Conservation (phyloP, 2,329 filamentous ascomycete genomes). For the Diaporthe capsici region DNA sequence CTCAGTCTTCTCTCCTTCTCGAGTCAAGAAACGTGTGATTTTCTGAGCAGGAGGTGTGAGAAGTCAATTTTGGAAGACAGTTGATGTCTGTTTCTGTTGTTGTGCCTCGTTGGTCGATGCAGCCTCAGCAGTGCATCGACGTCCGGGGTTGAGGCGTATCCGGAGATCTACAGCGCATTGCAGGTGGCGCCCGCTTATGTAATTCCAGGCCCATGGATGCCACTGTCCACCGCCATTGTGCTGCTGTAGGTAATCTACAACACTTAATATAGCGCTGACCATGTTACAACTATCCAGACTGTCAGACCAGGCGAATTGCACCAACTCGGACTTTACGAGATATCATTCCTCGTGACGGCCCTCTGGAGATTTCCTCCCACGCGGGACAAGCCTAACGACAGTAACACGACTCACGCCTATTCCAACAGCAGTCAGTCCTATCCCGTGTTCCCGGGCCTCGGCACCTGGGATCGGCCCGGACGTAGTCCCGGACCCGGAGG, state of each 20-base stretch:
- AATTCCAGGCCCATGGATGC: constrained; percentile 2
- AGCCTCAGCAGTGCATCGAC: background rate
- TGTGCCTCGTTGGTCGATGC: background rate
- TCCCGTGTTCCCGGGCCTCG: background rate
- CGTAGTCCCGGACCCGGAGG: background rate
- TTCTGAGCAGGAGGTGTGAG: background rate
- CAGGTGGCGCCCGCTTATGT: constrained; percentile 25
- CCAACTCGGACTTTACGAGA: background rate
- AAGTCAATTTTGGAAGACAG: background rate
- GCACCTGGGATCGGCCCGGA: background rate
- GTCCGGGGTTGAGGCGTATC: background rate
- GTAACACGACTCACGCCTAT: background rate
- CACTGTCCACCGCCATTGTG: background rate
- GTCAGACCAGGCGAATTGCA: background rate
- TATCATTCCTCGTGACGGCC: background rate
- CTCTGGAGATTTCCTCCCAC: background rate
- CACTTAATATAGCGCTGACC: background rate
- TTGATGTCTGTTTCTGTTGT: background rate
- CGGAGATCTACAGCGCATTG: background rate
- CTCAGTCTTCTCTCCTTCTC: background rate
- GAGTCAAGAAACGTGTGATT: no score
- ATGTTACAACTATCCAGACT: background rate
- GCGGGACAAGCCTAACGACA: fast-evolving
- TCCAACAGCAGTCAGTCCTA: background rate
- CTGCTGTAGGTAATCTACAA: background rate